These are phyloP conservation scores for Allomyces macrogynus DNA, from an alignment of 192 early-diverging fungal genomes.

Conservation along the genomic window DNA sequence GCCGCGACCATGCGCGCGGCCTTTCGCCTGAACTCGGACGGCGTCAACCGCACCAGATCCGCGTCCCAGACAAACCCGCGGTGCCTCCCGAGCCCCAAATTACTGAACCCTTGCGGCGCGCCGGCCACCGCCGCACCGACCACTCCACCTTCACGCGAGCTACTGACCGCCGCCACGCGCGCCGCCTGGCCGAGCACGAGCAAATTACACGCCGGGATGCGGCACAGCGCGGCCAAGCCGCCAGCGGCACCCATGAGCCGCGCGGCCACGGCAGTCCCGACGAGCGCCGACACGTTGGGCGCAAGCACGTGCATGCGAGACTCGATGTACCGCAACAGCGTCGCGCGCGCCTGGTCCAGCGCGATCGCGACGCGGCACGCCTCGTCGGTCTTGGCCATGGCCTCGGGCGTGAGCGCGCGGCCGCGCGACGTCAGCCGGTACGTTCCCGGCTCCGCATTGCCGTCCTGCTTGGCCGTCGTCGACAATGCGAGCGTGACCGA, in stretches of 20 bases:
- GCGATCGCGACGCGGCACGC: conserved; percentile 9
- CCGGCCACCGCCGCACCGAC: background rate
- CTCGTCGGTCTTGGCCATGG: conserved; percentile 1
- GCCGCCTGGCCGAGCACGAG: conserved; percentile 32
- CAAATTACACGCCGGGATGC: conserved; percentile 82
- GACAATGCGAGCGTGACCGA: background rate
- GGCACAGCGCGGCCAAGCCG: conserved; percentile 60
- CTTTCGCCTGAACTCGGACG: conserved; percentile 57
- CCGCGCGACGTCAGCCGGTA: conserved; percentile 12
- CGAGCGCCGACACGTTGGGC: conserved; percentile 72
- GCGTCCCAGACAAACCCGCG: conserved; percentile 61
- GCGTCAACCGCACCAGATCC: conserved; percentile 42
- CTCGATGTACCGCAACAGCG: conserved; percentile 77
- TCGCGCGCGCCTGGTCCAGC: conserved; percentile 34
- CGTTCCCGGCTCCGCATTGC: conserved; percentile 43
- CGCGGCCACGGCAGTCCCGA: conserved; percentile 71
- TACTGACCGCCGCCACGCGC: background rate
- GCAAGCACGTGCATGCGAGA: conserved; percentile 80
- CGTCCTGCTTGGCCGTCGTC: background rate
- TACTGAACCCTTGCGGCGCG: background rate
- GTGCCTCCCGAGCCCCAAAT: conserved; percentile 43
- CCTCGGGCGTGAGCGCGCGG: conserved; percentile 2
- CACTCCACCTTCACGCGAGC: background rate
- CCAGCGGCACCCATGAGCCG: conserved; percentile 79
- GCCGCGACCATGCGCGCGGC: conserved; percentile 59